Conservation (phyloP, 2,329 filamentous ascomycete species). For the Colletotrichum eremochloae region DNA sequence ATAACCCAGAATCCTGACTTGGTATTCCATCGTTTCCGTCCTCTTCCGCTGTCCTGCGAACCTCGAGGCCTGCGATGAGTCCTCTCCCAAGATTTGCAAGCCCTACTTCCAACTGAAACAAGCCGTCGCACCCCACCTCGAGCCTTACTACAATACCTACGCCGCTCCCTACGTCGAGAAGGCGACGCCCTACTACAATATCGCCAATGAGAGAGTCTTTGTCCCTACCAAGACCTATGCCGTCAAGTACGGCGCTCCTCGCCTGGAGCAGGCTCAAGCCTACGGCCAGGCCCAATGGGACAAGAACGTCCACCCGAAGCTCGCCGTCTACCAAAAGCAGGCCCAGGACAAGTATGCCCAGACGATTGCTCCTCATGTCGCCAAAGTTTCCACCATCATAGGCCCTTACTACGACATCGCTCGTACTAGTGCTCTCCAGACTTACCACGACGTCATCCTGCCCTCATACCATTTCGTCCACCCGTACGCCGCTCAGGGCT, state of each 20-base stretch:
- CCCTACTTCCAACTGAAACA: slow-evolving; percentile 80
- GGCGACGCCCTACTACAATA: slow-evolving; percentile 80
- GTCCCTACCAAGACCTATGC: slow-evolving; percentile 76
- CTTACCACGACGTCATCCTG: slow-evolving; percentile 79
- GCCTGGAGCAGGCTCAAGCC: slow-evolving; percentile 75
- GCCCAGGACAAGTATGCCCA: slow-evolving; percentile 77
- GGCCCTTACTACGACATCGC: slow-evolving; percentile 81
- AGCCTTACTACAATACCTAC: slow-evolving; percentile 89
- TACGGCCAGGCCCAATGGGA: slow-evolving; percentile 82
- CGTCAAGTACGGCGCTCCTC: slow-evolving; percentile 81
- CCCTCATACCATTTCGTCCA: slow-evolving; percentile 81
- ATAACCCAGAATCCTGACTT: slow-evolving; percentile 76
- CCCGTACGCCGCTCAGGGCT: slow-evolving; percentile 80
- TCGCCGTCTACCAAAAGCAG: slow-evolving; percentile 73
- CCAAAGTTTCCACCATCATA: slow-evolving; percentile 68
- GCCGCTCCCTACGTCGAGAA: slow-evolving; percentile 85
- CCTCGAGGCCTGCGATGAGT: slow-evolving; percentile 74
- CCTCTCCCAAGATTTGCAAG: slow-evolving; percentile 83
- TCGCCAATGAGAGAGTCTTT: slow-evolving; percentile 73
- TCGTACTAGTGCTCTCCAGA: slow-evolving; percentile 72
- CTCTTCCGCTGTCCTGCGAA: slow-evolving; percentile 85
- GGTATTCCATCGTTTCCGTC: slow-evolving; percentile 87
- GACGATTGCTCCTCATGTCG: slow-evolving; percentile 79
- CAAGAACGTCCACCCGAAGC: slow-evolving; percentile 79
- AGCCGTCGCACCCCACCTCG: slow-evolving; percentile 77